Evolutionary conservation across 352 stramenopile species (phyloP).

Genomic region (Lagenidium giganteum): DNA sequence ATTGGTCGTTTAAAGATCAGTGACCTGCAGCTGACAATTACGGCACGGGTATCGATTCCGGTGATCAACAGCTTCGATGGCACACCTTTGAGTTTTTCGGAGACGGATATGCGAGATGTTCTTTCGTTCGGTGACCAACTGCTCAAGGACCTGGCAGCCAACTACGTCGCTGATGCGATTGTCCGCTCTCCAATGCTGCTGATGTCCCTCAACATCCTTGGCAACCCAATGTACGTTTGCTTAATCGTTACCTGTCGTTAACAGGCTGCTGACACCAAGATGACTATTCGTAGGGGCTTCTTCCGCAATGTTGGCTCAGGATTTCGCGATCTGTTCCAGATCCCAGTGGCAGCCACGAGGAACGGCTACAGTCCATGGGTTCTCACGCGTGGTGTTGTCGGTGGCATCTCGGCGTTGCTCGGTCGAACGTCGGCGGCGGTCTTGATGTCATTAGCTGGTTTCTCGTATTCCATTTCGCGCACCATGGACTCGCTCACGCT

Average conservation of each 20-base stretch:
- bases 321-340: conserved; percentile 73
- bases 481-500: conserved; percentile 81
- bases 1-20: conserved; percentile 57
- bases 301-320: conserved; percentile 62
- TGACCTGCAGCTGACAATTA: conserved; percentile 58
- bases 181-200: conserved; percentile 72
- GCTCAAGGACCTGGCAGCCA: conserved; percentile 74
- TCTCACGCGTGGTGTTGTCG: conserved; percentile 64
- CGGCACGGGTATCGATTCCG: conserved; percentile 67
- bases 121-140: conserved; percentile 73
- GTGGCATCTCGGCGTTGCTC: conserved; percentile 66
- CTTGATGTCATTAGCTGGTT: conserved; percentile 70
- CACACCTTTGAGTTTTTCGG: conserved; percentile 60
- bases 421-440: conserved; percentile 61
- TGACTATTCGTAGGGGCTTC: conserved; percentile 47
- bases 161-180: conserved; percentile 79
- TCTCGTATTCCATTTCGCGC: conserved; percentile 76
- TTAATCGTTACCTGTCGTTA: background rate
- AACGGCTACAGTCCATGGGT: conserved; percentile 77
- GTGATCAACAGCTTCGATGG: conserved; percentile 81
- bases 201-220: conserved; percentile 83
- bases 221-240: conserved; percentile 76
- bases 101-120: conserved; percentile 51
- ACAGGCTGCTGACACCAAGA: background rate
- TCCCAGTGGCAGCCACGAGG: conserved; percentile 55